These are phyloP conservation scores for Eucalyptus guilfoylei DNA, from an alignment of 345 rosid species.

Conservation along the genomic window DNA sequence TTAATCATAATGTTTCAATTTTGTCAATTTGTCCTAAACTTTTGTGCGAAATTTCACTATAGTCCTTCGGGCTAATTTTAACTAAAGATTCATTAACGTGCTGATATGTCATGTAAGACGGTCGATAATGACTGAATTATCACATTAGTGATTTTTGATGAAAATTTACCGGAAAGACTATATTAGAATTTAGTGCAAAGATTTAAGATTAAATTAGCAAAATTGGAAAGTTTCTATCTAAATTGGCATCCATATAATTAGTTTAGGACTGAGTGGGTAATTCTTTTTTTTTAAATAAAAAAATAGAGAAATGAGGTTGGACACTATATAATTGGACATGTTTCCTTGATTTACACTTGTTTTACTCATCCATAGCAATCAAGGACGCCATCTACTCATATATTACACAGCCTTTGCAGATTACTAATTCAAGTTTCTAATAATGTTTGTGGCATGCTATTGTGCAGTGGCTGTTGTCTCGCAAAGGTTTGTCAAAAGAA, in stretches of 20 bases:
- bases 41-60: fast-evolving
- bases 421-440: neutral
- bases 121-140: fast-evolving
- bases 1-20: too few species aligned
- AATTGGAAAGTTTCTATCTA: too few species aligned
- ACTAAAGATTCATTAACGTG: neutral
- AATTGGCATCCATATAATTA: too few species aligned
- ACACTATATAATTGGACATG: neutral
- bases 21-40: too few species aligned
- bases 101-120: fast-evolving
- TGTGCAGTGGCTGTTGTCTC: neutral
- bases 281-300: too few species aligned
- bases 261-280: neutral
- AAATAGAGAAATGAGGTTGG: neutral
- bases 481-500: neutral
- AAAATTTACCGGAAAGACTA: too few species aligned
- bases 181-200: neutral
- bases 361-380: neutral
- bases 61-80: neutral
- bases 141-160: neutral
- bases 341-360: neutral
- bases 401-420: neutral
- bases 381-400: neutral
- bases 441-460: neutral
- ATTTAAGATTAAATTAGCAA: too few species aligned